phyloP scores from a whole-genome alignment of 2,329 filamentous ascomycete species.

The Fusarium lateritium region DNA sequence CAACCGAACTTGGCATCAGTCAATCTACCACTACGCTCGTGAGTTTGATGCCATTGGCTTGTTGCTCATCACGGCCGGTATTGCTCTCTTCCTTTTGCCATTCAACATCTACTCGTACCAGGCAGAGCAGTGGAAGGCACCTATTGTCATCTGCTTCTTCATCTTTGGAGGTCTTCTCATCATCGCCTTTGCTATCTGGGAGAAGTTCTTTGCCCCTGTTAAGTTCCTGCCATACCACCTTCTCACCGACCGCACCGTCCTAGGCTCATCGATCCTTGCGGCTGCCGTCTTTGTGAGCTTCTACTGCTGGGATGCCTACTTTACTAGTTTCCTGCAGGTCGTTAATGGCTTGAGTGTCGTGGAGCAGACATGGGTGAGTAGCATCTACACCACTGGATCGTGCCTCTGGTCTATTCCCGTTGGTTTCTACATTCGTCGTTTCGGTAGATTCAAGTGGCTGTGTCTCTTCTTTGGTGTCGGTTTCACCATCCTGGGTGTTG shows the following conservation, averaged over 20 bases:
- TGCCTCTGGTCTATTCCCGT: conserved; percentile 60
- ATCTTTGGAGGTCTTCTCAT: conserved; percentile 71
- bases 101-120: conserved; percentile 66
- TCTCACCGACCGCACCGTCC: conserved; percentile 53
- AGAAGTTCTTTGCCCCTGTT: conserved; percentile 57
- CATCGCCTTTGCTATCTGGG: conserved; percentile 68
- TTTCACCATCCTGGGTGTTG: neutral
- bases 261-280: too few relatives aligned
- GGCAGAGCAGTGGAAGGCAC: neutral
- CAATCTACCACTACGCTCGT: conserved; percentile 7
- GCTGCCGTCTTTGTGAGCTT: conserved; percentile 56
- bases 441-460: neutral
- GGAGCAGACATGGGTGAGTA: neutral
- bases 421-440: neutral
- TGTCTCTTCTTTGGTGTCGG: conserved; percentile 7
- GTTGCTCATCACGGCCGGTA: conserved; percentile 66
- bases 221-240: conserved; percentile 14
- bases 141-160: conserved; percentile 56
- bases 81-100: conserved; percentile 73
- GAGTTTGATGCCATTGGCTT: conserved; percentile 73
- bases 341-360: neutral
- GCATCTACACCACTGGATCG: neutral
- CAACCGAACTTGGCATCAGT: neutral
- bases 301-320: conserved; percentile 65
- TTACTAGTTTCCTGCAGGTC: conserved; percentile 50